Percentiles rank a stretch among this genome's conserved stretches.
phyloP scores from a whole-genome alignment of 2,329 filamentous ascomycete species.

The Aspergillus glaucus region DNA sequence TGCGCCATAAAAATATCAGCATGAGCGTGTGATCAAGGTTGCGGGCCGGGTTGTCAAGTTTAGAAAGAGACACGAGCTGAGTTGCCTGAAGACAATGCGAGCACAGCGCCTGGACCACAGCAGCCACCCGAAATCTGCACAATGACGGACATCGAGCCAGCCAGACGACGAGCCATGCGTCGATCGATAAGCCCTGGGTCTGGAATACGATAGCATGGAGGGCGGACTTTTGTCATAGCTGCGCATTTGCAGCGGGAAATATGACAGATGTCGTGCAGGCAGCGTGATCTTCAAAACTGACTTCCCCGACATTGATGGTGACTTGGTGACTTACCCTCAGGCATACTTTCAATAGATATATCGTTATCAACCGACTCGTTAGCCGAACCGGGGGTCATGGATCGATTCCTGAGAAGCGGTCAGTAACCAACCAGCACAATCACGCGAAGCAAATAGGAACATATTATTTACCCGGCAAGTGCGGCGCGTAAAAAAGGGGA shows the following conservation, averaged over 20 bases:
- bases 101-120: neutral
- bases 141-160: neutral
- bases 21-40: constrained; percentile 31
- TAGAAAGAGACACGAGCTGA: constrained; percentile 3
- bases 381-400: neutral
- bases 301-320: neutral
- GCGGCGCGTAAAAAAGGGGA: neutral
- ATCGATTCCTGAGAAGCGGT: neutral
- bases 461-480: neutral
- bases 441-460: neutral
- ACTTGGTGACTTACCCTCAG: neutral
- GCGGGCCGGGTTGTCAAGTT: constrained; percentile 16
- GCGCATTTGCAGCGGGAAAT: neutral
- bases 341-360: neutral
- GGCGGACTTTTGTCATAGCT: neutral
- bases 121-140: constrained; percentile 3
- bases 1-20: constrained; percentile 16
- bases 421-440: neutral
- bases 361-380: neutral
- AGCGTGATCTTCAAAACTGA: neutral
- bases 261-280: neutral
- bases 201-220: constrained; percentile 5
- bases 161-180: neutral
- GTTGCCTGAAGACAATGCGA: neutral
- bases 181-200: neutral